These are phyloP conservation scores for Mycena sp. DNA, from an alignment of 1,284 basidiomycete species.

Conservation along the genomic window DNA sequence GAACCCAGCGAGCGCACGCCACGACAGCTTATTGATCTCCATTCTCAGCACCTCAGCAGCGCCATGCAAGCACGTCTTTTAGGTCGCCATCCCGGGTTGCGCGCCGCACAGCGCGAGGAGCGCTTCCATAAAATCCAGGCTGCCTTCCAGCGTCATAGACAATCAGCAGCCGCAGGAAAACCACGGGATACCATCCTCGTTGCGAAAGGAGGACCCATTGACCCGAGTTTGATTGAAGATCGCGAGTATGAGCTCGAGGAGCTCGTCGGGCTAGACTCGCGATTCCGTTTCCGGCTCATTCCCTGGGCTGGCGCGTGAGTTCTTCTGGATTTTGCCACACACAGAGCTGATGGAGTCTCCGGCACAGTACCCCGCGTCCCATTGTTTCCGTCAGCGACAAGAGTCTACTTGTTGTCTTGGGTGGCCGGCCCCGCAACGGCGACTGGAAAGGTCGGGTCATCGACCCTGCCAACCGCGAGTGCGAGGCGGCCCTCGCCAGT, in stretches of 20 bases:
- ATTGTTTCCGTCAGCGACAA: not conserved
- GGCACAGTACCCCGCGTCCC: not conserved
- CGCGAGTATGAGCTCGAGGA: constrained; percentile 3
- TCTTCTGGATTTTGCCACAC: not conserved
- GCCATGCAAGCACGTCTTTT: too few species aligned
- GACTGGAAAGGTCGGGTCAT: not conserved
- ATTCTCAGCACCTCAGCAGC: too few species aligned
- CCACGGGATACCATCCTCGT: not conserved
- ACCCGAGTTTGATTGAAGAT: not conserved
- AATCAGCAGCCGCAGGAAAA: too few species aligned
- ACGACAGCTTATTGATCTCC: too few species aligned
- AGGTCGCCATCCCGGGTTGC: too few species aligned
- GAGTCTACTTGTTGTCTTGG: not conserved
- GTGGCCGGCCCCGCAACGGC: not conserved
- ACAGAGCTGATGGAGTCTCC: not conserved
- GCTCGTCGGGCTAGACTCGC: not conserved
- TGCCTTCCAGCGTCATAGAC: too few species aligned
- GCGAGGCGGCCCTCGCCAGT: not conserved
- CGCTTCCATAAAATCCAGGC: too few species aligned
- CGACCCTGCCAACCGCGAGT: not conserved
- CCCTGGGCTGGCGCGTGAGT: constrained; percentile 2
- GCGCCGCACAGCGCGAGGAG: too few species aligned
- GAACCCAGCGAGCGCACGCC: too few species aligned
- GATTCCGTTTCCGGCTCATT: not conserved
- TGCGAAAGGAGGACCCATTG: not conserved